Evolutionary conservation across 1,284 basidiomycete species (phyloP), one percentile per base, ranked within the genome.

Genomic region (Tranzscheliella williamsii): DNA sequence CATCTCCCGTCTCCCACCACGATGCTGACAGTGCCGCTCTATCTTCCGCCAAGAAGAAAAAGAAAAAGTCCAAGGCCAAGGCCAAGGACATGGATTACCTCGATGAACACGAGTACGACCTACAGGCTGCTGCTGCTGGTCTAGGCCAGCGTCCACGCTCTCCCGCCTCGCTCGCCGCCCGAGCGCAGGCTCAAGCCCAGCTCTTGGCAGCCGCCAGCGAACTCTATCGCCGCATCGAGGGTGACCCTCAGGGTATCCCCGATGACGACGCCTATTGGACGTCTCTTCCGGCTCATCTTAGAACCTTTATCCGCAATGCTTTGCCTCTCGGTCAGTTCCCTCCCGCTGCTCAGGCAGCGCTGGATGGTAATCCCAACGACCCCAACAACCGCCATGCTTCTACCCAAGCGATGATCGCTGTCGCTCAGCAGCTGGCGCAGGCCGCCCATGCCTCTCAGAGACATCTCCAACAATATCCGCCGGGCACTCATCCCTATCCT

Each of bases 251-350:
- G 24, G 72, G 73, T 11, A 67, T 75, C 20, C 70, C 67, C 21
- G 80, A 81, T 44, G 83, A 84, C 54, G 83, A 84, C 56, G 80
- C 82, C 5, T 84, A 84, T 72, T 84, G 83, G 83, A 81, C 82
- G 4, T 82, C 81, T 12, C 73, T 84, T 3, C 83, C 83, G 0
- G 78, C 81, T 9, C 83, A 84, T 70, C 75, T 84, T 16, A 77
- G 83, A 35, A 81, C 82, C 33, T 84, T 84, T 65, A 83, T 84
- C 36, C 78, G 82, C 43, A 82, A 83, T 46, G 83, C 83, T 13
- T 79, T 84, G 3, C 83, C 83, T 1, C 61, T 77, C 18, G 73
- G 72, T 23, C 73, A 75, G 31, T 67, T 76, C 32, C 70, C 70
- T 33, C 44, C 71, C 16, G 42, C 65, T 4, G 58, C 57, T 5